These are phyloP conservation scores for Gnomoniopsis smithogilvyi DNA, from an alignment of 2,329 filamentous ascomycete species.

Conservation along the genomic window DNA sequence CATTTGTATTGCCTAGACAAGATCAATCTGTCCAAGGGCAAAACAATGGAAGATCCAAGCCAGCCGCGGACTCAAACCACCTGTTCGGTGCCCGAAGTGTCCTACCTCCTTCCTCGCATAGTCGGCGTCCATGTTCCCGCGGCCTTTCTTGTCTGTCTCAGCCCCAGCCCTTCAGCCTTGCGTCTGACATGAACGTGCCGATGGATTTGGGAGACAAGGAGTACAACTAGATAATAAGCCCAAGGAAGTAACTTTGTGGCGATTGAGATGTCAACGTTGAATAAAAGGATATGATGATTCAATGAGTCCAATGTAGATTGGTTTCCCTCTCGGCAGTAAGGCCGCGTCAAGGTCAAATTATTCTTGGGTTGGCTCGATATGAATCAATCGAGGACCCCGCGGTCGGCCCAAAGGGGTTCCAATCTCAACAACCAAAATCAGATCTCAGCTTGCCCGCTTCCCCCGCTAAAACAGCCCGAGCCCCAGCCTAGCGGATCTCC, in stretches of 20 bases:
- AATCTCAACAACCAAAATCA: conserved; percentile 10
- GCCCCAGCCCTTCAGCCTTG: neutral
- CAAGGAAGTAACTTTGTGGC: neutral
- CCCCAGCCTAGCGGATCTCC: conserved; percentile 14
- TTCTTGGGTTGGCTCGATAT: conserved; percentile 8
- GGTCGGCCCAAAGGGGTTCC: neutral
- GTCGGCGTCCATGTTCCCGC: neutral
- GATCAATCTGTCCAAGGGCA: neutral
- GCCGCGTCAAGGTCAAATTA: too few relatives aligned
- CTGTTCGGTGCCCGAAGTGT: conserved; percentile 17
- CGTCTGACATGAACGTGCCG: neutral
- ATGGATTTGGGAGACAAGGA: neutral
- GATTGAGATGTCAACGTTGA: too few relatives aligned
- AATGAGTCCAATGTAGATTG: too few relatives aligned
- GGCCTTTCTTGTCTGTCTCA: neutral
- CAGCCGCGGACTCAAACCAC: neutral
- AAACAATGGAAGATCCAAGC: neutral
- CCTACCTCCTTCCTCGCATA: conserved; percentile 2
- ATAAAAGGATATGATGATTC: too few relatives aligned
- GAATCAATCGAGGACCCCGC: conserved; percentile 14
- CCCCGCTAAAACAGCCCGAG: conserved; percentile 4
- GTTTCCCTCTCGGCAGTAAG: too few relatives aligned
- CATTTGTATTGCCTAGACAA: neutral
- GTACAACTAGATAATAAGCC: too few relatives aligned
- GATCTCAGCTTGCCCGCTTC: conserved; percentile 6